phyloP scores from a whole-genome alignment of 257 asterid genomes.

The Solanum tarapatanum region DNA sequence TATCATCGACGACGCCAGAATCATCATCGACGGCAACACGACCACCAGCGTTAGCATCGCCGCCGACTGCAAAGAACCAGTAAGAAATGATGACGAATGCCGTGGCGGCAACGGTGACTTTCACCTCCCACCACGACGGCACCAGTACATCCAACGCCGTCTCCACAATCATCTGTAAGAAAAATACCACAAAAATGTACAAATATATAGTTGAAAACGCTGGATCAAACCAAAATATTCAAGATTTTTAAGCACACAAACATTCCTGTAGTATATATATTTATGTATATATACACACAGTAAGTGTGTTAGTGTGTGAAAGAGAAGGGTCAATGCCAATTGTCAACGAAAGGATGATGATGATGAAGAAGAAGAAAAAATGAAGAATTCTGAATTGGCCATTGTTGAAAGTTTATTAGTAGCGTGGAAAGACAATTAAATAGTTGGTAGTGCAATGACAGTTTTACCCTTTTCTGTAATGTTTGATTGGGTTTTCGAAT shows the following conservation, averaged over 20 bases:
- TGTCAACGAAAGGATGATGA: neutral
- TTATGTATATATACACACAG: neutral
- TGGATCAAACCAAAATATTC: neutral
- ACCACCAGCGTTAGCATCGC: constrained; percentile 18
- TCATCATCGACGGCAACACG: constrained; percentile 17
- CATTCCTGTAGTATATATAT: neutral
- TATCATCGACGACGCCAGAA: constrained; percentile 25
- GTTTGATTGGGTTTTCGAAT: neutral
- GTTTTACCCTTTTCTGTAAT: neutral
- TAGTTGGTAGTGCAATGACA: neutral
- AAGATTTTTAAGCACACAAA: neutral
- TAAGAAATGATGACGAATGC: constrained; percentile 43
- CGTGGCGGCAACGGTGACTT: constrained; percentile 62
- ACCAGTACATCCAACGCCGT: constrained; percentile 34
- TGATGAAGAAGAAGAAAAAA: neutral
- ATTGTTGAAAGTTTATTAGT: neutral
- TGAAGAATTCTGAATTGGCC: neutral
- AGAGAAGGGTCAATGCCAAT: neutral
- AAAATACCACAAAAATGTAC: neutral
- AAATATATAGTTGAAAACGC: neutral
- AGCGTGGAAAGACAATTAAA: neutral
- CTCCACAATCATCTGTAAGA: constrained; percentile 23
- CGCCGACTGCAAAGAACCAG: constrained; percentile 38
- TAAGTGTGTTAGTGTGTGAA: neutral
- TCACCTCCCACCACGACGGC: constrained; percentile 92